These are phyloP conservation scores for Bipolaris zeicola DNA, from an alignment of 2,329 filamentous ascomycete genomes.

Conservation along the genomic window DNA sequence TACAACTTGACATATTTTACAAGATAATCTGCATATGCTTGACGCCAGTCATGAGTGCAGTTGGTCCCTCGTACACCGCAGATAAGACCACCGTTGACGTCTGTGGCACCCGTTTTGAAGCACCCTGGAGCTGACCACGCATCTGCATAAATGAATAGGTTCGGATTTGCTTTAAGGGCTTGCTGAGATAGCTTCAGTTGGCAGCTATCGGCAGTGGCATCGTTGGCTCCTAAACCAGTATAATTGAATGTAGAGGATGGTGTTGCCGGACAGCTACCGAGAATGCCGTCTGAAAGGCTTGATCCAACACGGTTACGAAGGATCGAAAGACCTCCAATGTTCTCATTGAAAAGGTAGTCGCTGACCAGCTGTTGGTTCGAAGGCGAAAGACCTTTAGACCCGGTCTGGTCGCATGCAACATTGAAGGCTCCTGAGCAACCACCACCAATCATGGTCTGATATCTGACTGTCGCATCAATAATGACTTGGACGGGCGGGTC, in stretches of 20 bases:
- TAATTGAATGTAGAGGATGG: conserved; percentile 21
- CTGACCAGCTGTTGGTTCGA: conserved; percentile 47
- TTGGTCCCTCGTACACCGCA: conserved; percentile 46
- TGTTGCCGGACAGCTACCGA: conserved; percentile 10
- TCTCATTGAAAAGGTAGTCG: conserved; percentile 52
- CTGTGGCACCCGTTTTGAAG: conserved; percentile 56
- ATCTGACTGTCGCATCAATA: conserved; percentile 3
- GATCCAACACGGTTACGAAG: conserved; percentile 53
- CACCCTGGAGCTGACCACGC: conserved; percentile 57
- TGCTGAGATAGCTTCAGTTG: conserved; percentile 60
- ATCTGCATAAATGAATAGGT: conserved; percentile 51
- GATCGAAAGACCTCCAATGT: conserved; percentile 50
- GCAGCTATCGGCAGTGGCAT: conserved; percentile 32
- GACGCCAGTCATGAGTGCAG: conserved; percentile 53
- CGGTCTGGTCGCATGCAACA: conserved; percentile 15
- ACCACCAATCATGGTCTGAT: conserved; percentile 15
- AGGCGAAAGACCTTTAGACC: conserved; percentile 26
- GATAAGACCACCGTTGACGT: conserved; percentile 52
- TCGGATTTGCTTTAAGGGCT: conserved; percentile 51
- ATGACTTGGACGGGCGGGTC: conserved; percentile 5
- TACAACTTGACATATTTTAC: conserved; percentile 53
- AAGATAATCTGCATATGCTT: conserved; percentile 56
- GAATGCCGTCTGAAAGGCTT: conserved; percentile 20
- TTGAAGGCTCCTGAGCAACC: conserved; percentile 16
- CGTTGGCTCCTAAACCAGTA: conserved; percentile 16